A percentile compares a stretch with the other conserved stretches of the same genome.
Conservation (phyloP, 1,284 basidiomycete species). For the Pseudozyma hubeiensis region DNA sequence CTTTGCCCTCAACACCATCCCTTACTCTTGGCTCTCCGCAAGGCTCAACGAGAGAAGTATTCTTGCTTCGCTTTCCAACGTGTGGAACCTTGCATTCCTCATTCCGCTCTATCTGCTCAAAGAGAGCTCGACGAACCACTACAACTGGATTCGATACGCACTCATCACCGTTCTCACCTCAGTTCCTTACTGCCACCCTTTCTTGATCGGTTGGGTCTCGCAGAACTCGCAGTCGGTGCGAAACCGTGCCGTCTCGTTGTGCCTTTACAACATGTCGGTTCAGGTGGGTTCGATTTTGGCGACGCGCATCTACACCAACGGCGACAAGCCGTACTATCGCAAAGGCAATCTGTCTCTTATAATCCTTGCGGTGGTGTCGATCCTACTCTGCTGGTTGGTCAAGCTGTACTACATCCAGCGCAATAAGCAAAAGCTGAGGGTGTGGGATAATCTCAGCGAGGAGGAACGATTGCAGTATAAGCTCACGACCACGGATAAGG, state of each 20-base stretch:
- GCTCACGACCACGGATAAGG: conserved; percentile 46
- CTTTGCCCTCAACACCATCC: conserved; percentile 44
- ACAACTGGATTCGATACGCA: conserved; percentile 45
- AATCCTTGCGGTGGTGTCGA: conserved; percentile 19
- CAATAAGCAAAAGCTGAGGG: conserved; percentile 35
- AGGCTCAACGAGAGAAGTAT: conserved; percentile 31
- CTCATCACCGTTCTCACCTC: conserved; percentile 39
- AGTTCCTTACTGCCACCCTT: conserved; percentile 49
- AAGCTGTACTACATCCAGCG: conserved; percentile 49
- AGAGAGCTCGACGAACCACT: conserved; percentile 6
- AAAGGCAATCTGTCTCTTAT: conserved; percentile 49
- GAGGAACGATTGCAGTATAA: conserved; percentile 51
- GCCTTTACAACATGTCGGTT: conserved; percentile 58
- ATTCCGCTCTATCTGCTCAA: conserved; percentile 36
- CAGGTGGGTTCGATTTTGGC: conserved; percentile 49
- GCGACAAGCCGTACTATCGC: conserved; percentile 50
- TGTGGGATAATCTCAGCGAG: conserved; percentile 26
- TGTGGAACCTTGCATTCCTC: conserved; percentile 36
- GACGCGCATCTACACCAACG: conserved; percentile 48
- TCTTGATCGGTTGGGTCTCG: conserved; percentile 31
- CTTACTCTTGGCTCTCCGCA: conserved; percentile 31
- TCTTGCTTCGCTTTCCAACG: conserved; percentile 28
- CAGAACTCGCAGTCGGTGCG: conserved; percentile 49
- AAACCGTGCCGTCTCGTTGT: conserved; percentile 45
- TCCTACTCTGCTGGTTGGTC: conserved; percentile 42